phyloP scores from a whole-genome alignment of 441 rosid genomes.

The Eruca vesicaria region DNA sequence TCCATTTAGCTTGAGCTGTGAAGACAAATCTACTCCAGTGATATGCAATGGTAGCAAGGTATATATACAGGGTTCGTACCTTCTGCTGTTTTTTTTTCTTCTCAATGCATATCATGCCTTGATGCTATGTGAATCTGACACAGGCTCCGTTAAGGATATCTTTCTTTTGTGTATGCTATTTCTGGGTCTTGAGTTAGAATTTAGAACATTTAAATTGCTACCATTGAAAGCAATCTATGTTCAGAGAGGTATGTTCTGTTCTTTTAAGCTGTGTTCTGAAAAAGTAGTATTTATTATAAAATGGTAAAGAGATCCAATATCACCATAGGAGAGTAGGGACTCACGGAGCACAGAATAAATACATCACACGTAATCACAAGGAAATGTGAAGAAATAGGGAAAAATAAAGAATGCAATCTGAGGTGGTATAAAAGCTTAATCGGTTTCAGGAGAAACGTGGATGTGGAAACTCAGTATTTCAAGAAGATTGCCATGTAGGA shows the following conservation, averaged over 20 bases:
- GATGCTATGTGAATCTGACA: not conserved
- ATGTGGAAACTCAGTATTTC: slow-evolving; percentile 33
- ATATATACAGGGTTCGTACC: not conserved
- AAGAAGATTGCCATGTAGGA: slow-evolving; percentile 48
- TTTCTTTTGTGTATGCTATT: not conserved
- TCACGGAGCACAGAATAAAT: not conserved
- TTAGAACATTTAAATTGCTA: not conserved
- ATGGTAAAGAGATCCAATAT: slow-evolving; percentile 11
- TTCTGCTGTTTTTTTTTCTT: not conserved
- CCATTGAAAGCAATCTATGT: not conserved
- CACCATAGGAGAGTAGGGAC: slow-evolving; percentile 14
- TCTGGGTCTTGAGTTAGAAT: not conserved
- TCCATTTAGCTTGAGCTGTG: not conserved
- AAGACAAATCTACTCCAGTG: not conserved
- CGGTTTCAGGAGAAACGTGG: not conserved
- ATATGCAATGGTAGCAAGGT: not conserved
- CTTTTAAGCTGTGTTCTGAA: not conserved
- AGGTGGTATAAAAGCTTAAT: slow-evolving; percentile 12
- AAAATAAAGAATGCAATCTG: slow-evolving; percentile 31
- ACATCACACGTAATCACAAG: slow-evolving; percentile 31
- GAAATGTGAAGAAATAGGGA: slow-evolving; percentile 24
- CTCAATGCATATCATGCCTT: not conserved
- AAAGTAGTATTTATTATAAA: not conserved
- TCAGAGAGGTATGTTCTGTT: not conserved
- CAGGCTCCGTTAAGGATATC: not conserved